Evolutionary conservation across 2,329 filamentous ascomycete genomes (phyloP), one percentile per base, ranked within the genome.

Genomic region (Talaromyces sp.): DNA sequence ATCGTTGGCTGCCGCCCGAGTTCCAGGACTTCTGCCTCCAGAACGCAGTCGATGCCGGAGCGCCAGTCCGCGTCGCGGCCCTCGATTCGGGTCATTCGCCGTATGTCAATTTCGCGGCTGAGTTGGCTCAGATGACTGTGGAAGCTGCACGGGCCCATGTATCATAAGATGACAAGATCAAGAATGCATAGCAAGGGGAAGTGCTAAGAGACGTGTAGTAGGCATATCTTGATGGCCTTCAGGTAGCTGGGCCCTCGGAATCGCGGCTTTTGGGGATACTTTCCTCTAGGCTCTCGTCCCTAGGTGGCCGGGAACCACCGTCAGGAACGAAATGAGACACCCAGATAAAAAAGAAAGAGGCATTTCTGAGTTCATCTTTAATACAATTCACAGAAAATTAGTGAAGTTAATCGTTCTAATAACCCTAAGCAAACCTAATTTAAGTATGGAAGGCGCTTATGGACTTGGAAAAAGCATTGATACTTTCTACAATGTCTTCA

Each of bases 11-110:
- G 49, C 49, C 49, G 21, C 49, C 49, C 49, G n/a, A 52, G 49
- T 52, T 27, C 49, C 49, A 52, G 49, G 49, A 52, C 49, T 52
- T 52, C 49, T 52, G 49, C 49, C 49, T 52, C 19, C 49, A 52
- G 10, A 52, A 52, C 49, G 49, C 49, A 52, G 49, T n/a, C 49
- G 49, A 52, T 52, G 49, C 49, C 2, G 21, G n/a, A 52, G 49
- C 19, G 14, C 49, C 49, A 2, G 49, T 52, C 49, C n/a, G 49
- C 21, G 19, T 52, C 49, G 49, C 49, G 4, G 49, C 49, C 49
- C 49, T 52, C 21, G 49, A 52, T 27, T 52, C 49, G 2, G 49
- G 49, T 26, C 49, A 52, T 52, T 52, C 49, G 19, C 49, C 21
- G 4, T 52, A 52, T 52, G 49, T 52, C 49, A 52, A 52, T 27